Conservation (phyloP, 331 rosid genomes). For the Arachis monticola region DNA sequence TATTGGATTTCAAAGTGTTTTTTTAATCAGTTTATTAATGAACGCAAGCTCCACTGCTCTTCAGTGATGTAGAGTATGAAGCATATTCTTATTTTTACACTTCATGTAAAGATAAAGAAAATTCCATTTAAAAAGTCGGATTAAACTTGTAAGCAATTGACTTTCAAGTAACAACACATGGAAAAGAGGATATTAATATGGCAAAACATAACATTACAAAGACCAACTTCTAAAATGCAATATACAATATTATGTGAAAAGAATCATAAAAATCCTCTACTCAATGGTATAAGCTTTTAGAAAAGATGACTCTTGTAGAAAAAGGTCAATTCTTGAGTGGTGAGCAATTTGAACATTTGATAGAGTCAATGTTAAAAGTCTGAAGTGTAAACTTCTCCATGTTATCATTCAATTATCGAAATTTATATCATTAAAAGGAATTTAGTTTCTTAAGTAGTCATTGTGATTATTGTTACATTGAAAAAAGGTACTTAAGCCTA, state of each 20-base stretch:
- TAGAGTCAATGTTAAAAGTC: background rate
- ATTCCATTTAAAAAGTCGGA: background rate
- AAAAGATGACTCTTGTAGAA: background rate
- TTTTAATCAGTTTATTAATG: slow-evolving; percentile 9
- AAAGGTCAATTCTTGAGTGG: too few relatives aligned
- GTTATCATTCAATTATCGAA: background rate
- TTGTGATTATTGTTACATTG: background rate
- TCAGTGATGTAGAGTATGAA: background rate
- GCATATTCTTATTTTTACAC: background rate
- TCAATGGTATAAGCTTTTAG: background rate
- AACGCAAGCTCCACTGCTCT: background rate
- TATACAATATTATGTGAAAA: background rate
- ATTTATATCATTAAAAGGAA: background rate
- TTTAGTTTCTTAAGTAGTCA: background rate
- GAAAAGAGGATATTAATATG: background rate
- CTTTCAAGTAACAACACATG: background rate
- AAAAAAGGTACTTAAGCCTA: too few relatives aligned
- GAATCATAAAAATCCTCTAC: background rate
- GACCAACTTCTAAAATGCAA: background rate
- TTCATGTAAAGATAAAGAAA: background rate
- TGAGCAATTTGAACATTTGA: too few relatives aligned
- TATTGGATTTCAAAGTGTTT: slow-evolving; percentile 21
- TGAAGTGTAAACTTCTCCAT: background rate
- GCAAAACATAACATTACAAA: background rate
- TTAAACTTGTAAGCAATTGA: background rate